Evolutionary conservation across 2,329 filamentous ascomycete species (phyloP).

Genomic region (Truncatella angustata): DNA sequence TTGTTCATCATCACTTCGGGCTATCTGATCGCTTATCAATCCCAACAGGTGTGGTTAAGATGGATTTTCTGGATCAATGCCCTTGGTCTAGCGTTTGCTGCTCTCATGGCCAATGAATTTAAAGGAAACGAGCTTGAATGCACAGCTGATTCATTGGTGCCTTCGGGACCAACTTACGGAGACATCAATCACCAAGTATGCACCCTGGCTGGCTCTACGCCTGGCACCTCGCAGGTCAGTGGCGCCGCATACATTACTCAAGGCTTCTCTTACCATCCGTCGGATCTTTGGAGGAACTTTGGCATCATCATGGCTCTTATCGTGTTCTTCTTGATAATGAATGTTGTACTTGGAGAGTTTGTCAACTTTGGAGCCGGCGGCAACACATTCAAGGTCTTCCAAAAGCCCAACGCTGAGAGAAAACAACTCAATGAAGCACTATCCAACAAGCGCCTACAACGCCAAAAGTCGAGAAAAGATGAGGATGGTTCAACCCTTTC

Average conservation of each 20-base stretch:
- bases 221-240: slow-evolving; percentile 62
- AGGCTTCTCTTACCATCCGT: slow-evolving; percentile 64
- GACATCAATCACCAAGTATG: slow-evolving; percentile 77
- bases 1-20: slow-evolving; percentile 79
- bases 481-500: slow-evolving; percentile 48
- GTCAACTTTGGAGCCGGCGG: slow-evolving; percentile 77
- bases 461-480: slow-evolving; percentile 45
- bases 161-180: slow-evolving; percentile 66
- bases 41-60: slow-evolving; percentile 70
- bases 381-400: slow-evolving; percentile 76
- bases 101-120: slow-evolving; percentile 88
- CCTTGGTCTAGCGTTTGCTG: slow-evolving; percentile 71
- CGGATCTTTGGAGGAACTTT: slow-evolving; percentile 78
- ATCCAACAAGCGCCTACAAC: slow-evolving; percentile 55
- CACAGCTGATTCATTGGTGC: slow-evolving; percentile 65
- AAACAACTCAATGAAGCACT: slow-evolving; percentile 65
- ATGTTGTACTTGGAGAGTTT: slow-evolving; percentile 76
- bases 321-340: slow-evolving; percentile 70
- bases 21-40: slow-evolving; percentile 79
- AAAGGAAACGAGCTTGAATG: slow-evolving; percentile 67
- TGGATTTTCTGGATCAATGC: slow-evolving; percentile 82
- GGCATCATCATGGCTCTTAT: slow-evolving; percentile 79
- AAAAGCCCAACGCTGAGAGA: slow-evolving; percentile 66
- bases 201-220: slow-evolving; percentile 69
- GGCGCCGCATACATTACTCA: slow-evolving; percentile 68